These are phyloP conservation scores for Fusarium avenaceum DNA, from an alignment of 2,329 filamentous ascomycete genomes.

Conservation along the genomic window DNA sequence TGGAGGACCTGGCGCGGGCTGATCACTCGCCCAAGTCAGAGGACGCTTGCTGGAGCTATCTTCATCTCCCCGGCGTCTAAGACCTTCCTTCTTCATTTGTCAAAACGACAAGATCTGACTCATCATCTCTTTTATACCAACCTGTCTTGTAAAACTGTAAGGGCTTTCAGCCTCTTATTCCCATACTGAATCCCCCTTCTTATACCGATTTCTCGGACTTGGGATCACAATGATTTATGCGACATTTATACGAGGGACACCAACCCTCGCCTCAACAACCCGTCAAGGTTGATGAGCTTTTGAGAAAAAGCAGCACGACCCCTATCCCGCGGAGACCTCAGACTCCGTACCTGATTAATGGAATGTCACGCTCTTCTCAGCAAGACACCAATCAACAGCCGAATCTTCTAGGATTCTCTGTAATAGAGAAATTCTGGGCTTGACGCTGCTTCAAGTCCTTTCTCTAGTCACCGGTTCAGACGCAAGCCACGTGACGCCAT, in stretches of 20 bases:
- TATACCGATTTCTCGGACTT: constrained; percentile 34
- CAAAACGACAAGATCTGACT: neutral
- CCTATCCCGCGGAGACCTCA: neutral
- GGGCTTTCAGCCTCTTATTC: constrained; percentile 23
- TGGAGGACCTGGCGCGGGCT: constrained; percentile 36
- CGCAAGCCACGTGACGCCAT: neutral
- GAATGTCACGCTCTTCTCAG: neutral
- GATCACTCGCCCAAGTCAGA: constrained; percentile 39
- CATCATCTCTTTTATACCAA: constrained; percentile 9
- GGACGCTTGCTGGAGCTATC: constrained; percentile 54
- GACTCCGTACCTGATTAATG: neutral
- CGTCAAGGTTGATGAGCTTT: neutral
- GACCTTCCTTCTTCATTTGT: neutral
- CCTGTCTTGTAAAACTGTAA: constrained; percentile 27
- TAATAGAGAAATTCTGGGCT: constrained; percentile 3
- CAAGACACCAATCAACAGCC: constrained; percentile 17
- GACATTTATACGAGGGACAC: constrained; percentile 13
- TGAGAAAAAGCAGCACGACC: constrained; percentile 6
- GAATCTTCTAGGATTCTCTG: constrained; percentile 8
- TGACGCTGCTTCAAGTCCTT: constrained; percentile 18
- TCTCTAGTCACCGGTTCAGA: constrained; percentile 21
- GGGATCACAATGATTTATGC: constrained; percentile 30
- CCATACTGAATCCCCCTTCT: constrained; percentile 17
- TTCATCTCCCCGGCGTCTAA: constrained; percentile 56
- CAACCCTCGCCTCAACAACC: neutral